A percentile compares a stretch with the other conserved stretches of the same genome.
Evolutionary conservation across 352 stramenopile genomes (phyloP).

Genomic region (Phytophthora megakarya): DNA sequence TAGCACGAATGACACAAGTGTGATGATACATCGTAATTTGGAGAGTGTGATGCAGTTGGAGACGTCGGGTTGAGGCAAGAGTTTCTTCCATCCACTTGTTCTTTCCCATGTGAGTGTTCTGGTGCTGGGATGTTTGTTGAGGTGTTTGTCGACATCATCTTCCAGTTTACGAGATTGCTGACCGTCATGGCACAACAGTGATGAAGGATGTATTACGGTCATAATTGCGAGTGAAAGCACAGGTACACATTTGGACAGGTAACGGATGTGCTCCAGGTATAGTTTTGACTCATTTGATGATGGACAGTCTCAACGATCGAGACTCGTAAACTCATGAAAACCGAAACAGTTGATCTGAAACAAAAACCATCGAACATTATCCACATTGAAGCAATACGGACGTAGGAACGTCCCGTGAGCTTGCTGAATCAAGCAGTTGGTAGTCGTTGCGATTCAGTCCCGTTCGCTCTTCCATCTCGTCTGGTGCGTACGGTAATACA

Average conservation of each 20-base stretch:
- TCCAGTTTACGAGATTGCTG: neutral
- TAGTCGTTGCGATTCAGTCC: slow-evolving; percentile 25
- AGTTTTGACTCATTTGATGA: neutral
- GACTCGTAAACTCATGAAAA: too few relatives aligned
- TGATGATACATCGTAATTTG: slow-evolving; percentile 38
- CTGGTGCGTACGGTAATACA: slow-evolving; percentile 37
- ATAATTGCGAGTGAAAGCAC: neutral
- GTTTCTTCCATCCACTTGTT: slow-evolving; percentile 13
- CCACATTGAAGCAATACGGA: slow-evolving; percentile 28
- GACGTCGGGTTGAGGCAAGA: slow-evolving; percentile 34
- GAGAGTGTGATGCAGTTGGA: slow-evolving; percentile 33
- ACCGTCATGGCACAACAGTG: neutral
- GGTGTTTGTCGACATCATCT: too few relatives aligned
- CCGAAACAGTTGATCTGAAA: too few relatives aligned
- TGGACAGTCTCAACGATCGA: too few relatives aligned
- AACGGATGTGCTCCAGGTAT: slow-evolving; percentile 9
- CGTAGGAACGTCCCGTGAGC: slow-evolving; percentile 28
- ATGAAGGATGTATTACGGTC: slow-evolving; percentile 8
- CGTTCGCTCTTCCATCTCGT: slow-evolving; percentile 36
- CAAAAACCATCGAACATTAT: neutral
- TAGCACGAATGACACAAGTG: slow-evolving; percentile 41
- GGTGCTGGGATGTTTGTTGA: too few relatives aligned
- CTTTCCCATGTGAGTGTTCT: too few relatives aligned
- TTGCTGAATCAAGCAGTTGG: slow-evolving; percentile 28
- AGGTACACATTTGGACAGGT: neutral